phyloP scores from a whole-genome alignment of 2,329 filamentous ascomycete genomes.

The Aspergillus eucalypticola region DNA sequence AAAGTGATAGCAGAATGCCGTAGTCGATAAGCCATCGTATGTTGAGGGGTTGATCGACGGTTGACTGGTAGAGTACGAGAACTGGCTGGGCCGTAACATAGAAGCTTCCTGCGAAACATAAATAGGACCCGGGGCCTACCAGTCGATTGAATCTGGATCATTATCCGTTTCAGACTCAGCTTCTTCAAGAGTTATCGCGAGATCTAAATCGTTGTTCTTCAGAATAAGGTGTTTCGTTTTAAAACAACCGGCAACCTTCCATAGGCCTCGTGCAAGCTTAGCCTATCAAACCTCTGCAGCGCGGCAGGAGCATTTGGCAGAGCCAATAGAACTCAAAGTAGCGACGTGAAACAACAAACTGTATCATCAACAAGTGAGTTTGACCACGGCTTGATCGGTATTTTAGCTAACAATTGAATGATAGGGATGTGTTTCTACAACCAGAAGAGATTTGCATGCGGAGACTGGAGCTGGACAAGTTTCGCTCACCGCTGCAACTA shows the following conservation, averaged over 20 bases:
- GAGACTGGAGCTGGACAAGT: conserved; percentile 92
- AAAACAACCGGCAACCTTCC: conserved; percentile 22
- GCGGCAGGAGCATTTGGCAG: conserved; percentile 25
- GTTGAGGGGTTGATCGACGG: conserved; percentile 36
- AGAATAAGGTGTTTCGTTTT: conserved; percentile 27
- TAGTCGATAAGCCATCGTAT: conserved; percentile 37
- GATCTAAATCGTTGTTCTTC: conserved; percentile 19
- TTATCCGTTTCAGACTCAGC: conserved; percentile 34
- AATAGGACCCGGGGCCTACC: conserved; percentile 39
- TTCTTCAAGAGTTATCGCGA: conserved; percentile 26
- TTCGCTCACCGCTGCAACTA: conserved; percentile 91
- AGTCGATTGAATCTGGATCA: conserved; percentile 30
- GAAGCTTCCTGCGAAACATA: conserved; percentile 39
- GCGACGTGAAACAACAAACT: conserved; percentile 38
- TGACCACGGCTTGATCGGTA: conserved; percentile 23
- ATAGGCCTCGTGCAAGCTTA: conserved; percentile 27
- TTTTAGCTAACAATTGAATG: conserved; percentile 31
- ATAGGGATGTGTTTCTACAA: conserved; percentile 92
- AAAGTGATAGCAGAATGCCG: conserved; percentile 32
- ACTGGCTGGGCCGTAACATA: conserved; percentile 25
- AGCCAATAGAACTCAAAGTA: conserved; percentile 35
- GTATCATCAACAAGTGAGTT: conserved; percentile 36
- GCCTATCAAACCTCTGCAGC: conserved; percentile 37
- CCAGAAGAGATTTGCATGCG: conserved; percentile 79
- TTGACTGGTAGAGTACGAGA: conserved; percentile 26